Percentiles rank a stretch among this genome's conserved stretches.
phyloP scores from a whole-genome alignment of 306 rosid species.

The Leucaena leucocephala region DNA sequence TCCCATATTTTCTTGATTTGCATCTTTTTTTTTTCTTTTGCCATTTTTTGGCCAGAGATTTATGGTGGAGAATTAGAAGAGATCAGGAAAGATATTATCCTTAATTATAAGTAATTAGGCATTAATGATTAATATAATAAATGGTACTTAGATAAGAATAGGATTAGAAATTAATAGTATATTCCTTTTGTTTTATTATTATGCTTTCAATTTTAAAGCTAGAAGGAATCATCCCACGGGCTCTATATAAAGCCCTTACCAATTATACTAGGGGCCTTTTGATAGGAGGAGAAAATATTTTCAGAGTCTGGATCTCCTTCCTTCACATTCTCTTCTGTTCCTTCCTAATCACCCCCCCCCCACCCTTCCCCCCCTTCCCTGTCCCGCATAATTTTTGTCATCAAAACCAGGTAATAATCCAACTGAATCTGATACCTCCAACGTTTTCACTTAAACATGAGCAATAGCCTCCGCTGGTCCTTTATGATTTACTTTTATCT shows the following conservation, averaged over 20 bases:
- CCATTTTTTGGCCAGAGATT: not conserved
- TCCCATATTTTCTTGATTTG: not conserved
- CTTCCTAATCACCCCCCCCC: too few relatives aligned
- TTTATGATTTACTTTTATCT: not conserved
- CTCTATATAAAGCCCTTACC: not conserved
- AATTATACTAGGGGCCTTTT: too few relatives aligned
- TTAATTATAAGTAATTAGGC: not conserved
- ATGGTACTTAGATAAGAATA: not conserved
- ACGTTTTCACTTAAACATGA: not conserved
- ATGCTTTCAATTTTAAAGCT: not conserved
- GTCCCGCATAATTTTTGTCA: too few relatives aligned
- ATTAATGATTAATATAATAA: not conserved
- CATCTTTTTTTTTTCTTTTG: not conserved
- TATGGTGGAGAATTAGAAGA: not conserved
- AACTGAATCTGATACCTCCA: not conserved
- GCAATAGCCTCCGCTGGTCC: not conserved
- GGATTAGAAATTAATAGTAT: not conserved
- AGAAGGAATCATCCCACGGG: not conserved
- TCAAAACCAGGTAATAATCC: too few relatives aligned
- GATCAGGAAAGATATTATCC: not conserved
- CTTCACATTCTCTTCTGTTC: too few relatives aligned
- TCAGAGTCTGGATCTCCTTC: too few relatives aligned
- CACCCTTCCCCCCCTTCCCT: too few relatives aligned
- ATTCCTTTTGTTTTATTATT: not conserved
- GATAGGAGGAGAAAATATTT: too few relatives aligned